phyloP scores from a whole-genome alignment of 2,329 filamentous ascomycete species.

The Aspergillus versicolor region DNA sequence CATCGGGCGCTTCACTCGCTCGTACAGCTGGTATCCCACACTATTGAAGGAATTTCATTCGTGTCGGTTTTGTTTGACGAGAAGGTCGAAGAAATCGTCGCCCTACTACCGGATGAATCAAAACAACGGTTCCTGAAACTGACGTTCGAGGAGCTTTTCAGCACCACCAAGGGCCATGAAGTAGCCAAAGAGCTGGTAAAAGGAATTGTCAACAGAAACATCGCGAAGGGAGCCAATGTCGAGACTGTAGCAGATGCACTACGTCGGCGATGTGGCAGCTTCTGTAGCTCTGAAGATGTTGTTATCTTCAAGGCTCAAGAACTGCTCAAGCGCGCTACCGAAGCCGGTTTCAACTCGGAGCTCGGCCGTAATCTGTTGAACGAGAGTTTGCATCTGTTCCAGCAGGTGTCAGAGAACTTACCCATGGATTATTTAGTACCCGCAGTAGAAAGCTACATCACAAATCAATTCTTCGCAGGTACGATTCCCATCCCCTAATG shows the following conservation, averaged over 20 bases:
- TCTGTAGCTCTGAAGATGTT: slow-evolving; percentile 96
- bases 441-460: slow-evolving; percentile 76
- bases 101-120: slow-evolving; percentile 68
- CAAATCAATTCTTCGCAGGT: slow-evolving; percentile 82
- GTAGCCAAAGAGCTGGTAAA: slow-evolving; percentile 94
- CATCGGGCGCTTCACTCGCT: slow-evolving; percentile 88
- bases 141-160: slow-evolving; percentile 87
- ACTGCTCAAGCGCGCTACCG: slow-evolving; percentile 82
- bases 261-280: slow-evolving; percentile 86
- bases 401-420: slow-evolving; percentile 81
- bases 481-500: neutral
- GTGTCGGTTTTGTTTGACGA: slow-evolving; percentile 94
- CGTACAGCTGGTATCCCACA: slow-evolving; percentile 80
- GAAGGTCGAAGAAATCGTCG: slow-evolving; percentile 81
- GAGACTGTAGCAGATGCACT: slow-evolving; percentile 97
- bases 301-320: slow-evolving; percentile 98
- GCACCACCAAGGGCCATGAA: slow-evolving; percentile 74
- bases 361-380: slow-evolving; percentile 76
- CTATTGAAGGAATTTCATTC: slow-evolving; percentile 95
- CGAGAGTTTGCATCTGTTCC: slow-evolving; percentile 84
- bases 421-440: slow-evolving; percentile 75
- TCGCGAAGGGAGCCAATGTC: slow-evolving; percentile 93
- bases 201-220: slow-evolving; percentile 96
- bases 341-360: slow-evolving; percentile 73
- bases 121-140: slow-evolving; percentile 71